A percentile compares a stretch with the other conserved stretches of the same genome.
Evolutionary conservation across 2,329 filamentous ascomycete species (phyloP).

Genomic region (Cordyceps javanica): DNA sequence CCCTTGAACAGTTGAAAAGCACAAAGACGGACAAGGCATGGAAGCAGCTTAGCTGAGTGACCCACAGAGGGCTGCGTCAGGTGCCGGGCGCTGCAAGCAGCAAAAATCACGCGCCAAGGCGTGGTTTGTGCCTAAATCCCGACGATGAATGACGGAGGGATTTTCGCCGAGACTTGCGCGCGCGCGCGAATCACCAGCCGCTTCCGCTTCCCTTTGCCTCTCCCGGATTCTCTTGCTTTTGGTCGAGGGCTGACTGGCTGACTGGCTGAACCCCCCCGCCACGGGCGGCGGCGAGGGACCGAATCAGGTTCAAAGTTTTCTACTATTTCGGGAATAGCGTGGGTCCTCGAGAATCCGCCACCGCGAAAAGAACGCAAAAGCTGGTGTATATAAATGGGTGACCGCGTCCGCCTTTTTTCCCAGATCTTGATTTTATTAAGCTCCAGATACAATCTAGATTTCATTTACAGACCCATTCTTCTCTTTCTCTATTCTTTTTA

Average conservation of each 20-base stretch:
- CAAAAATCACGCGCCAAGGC: background rate
- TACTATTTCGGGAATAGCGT: background rate
- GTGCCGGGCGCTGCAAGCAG: background rate
- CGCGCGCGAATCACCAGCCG: too few species aligned
- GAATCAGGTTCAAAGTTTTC: background rate
- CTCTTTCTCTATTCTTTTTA: background rate
- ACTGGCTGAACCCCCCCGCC: background rate
- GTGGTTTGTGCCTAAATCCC: too few species aligned
- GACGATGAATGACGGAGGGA: too few species aligned
- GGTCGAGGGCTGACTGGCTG: too few species aligned
- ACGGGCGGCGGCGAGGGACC: background rate
- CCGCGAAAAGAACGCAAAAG: slow-evolving; percentile 8
- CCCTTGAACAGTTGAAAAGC: too few species aligned
- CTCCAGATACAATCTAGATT: slow-evolving; percentile 9
- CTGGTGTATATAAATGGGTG: slow-evolving; percentile 6
- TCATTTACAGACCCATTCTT: background rate
- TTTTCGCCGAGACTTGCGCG: too few species aligned
- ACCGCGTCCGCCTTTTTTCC: background rate
- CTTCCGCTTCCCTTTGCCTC: background rate
- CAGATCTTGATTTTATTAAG: background rate
- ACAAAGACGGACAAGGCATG: too few species aligned
- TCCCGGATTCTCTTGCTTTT: background rate
- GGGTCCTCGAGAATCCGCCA: background rate
- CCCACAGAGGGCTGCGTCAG: background rate
- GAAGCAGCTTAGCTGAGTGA: too few species aligned